Base-by-base conservation (phyloP, 495 filamentous ascomycete genomes). In the Xanthoparmelia taractica region DNA sequence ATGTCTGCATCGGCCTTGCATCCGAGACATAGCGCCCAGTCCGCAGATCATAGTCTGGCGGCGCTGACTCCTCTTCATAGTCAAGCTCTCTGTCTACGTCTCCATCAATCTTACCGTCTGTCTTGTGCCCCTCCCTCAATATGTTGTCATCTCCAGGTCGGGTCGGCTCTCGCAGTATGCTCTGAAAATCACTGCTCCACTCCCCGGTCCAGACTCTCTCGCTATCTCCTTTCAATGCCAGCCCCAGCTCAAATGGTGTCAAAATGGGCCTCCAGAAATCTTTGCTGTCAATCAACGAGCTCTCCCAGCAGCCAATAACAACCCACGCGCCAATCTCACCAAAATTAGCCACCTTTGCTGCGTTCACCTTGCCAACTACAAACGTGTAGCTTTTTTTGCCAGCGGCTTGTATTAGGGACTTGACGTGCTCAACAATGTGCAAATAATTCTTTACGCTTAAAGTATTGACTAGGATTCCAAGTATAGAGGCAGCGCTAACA, bases 251-350 rank as follows among this genome's bases (percentile, higher is more conserved):
- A 70, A 91, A 97, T 4, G 94, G 92, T 15, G 95, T 98, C 40
- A 98, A 83, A 6, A 97, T 83, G 2, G 91, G 90, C 70, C 82
- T 86, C 76, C 83, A 97, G 68, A 94, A 92, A 15, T 90, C 91
- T 66, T 87, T 87, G 65, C 88, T 88, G 67, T 89, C 90, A 17
- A 97, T 83, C 54, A 97, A 77, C 63, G 87, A 87, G 70, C 93
- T 96, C 74, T 98, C 94, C 94, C 95, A 97, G 75, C 94, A 98
- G 13, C 95, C 95, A 48, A 98, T 88, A 1, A 97, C 92, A 0
- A 97, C 92, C 94, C 94, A 98, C 18, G 89, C 95, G 25, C 89
- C 92, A 15, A 98, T 82, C 74, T 98, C 94, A 59, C 86, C 83
- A 73, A 98, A 98, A 74, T 98, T 98, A 29, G 94, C 95, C 8